Percentiles rank a stretch among this genome's conserved stretches.
These are phyloP conservation scores for Emmonsiellopsis sp. DNA, from an alignment of 2,329 filamentous ascomycete genomes.

Conservation along the genomic window DNA sequence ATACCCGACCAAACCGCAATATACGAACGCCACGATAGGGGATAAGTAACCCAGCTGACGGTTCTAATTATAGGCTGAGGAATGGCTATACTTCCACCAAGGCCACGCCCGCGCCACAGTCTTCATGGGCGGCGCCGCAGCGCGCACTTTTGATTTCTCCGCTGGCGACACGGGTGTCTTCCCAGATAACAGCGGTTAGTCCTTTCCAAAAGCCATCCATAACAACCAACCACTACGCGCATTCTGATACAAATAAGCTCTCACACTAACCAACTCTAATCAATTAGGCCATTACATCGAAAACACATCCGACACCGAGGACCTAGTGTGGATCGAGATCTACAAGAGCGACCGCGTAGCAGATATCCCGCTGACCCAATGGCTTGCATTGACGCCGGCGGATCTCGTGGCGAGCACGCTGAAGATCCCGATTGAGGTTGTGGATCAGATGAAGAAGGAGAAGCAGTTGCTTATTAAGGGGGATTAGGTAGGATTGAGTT, in stretches of 20 bases:
- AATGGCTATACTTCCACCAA: slow-evolving; percentile 63
- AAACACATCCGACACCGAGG: slow-evolving; percentile 55
- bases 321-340: slow-evolving; percentile 59
- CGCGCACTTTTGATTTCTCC: slow-evolving; percentile 58
- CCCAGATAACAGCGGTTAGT: slow-evolving; percentile 48
- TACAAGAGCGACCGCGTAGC: slow-evolving; percentile 60
- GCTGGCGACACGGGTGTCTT: slow-evolving; percentile 62
- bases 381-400: slow-evolving; percentile 58
- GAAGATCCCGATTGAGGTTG: slow-evolving; percentile 50
- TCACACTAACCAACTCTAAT: not conserved
- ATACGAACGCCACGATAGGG: not conserved
- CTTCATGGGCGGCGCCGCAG: slow-evolving; percentile 52
- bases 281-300: slow-evolving; percentile 55
- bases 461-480: slow-evolving; percentile 48
- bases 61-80: slow-evolving; percentile 46
- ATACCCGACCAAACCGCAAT: not conserved
- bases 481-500: not conserved
- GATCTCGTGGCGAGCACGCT: slow-evolving; percentile 53
- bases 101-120: slow-evolving; percentile 55
- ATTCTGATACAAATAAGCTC: too few species aligned
- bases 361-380: slow-evolving; percentile 59
- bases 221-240: too few species aligned
- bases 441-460: slow-evolving; percentile 52
- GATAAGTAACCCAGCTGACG: not conserved
- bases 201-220: slow-evolving; percentile 10